Evolutionary conservation across 1,139 yeast genomes (phyloP), one percentile per base, ranked within the genome.

Genomic region (Debaryomyces robertsiae): DNA sequence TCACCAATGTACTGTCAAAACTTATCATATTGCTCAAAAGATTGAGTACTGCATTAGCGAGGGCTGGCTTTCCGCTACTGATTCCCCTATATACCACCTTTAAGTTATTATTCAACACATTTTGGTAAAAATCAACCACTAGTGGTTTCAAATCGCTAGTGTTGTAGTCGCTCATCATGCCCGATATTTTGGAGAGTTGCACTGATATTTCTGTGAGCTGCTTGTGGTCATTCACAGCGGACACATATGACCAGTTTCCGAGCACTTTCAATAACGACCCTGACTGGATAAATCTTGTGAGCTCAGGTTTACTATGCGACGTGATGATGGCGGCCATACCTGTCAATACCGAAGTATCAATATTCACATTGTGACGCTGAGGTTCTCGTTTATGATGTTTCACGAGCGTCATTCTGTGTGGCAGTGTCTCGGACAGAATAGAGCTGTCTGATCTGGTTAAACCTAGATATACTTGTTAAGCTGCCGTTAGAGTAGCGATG

Each of bases 21-120:
- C 58, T 51, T 10, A 81, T 68, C 22, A 86, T 67, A 40, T 77
- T 74, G 18, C 67, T 67, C 50, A 91, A 60, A 13, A 90, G 54
- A 32, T 75, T 60, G 22, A 89, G 56, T 1, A 77, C 73, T 0
- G 95, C 84, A 41, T 77, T 81, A 1, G 93, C 79, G 9, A 80
- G 64, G 1, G 78, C 67, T 0, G 85, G 79, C 47, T 82, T 76
- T 49, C 74, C 62, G 44, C 80, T 77, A 45, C 75, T 77, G 33
- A 90, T 65, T 17, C 86, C 82, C 52, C 95, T 71, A 60, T 86
- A 87, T 3, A 90, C 66, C 16, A 81, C 75, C 52, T 83, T 85
- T 36, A 76, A 59, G 54, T 85, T 78, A 41, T 72, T 75, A 1
- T 72, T 68, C 14, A 89, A 60, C 7, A 89, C 62, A 15, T 75